These are phyloP conservation scores for Jacaranda mimosifolia DNA, from an alignment of 257 asterid species.

Conservation along the genomic window DNA sequence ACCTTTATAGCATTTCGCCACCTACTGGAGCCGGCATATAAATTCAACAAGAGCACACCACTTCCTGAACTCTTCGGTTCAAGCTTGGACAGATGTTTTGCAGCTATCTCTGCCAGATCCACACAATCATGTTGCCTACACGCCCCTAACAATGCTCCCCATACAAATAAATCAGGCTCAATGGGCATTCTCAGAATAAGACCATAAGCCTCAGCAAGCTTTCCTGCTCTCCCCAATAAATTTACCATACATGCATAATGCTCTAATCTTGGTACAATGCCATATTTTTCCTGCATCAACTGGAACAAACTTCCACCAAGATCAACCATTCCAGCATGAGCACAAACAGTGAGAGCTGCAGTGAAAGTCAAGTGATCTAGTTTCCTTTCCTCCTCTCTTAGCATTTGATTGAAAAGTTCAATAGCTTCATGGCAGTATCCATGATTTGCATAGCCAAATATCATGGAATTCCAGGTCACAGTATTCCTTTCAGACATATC, in stretches of 20 bases:
- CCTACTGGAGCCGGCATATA: constrained; percentile 55
- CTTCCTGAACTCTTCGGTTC: constrained; percentile 76
- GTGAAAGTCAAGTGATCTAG: constrained; percentile 75
- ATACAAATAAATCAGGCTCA: constrained; percentile 66
- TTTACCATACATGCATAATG: constrained; percentile 84
- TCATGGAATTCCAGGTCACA: constrained; percentile 82
- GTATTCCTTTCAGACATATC: constrained; percentile 52
- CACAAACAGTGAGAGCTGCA: constrained; percentile 74
- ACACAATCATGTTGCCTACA: constrained; percentile 62
- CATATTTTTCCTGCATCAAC: constrained; percentile 60
- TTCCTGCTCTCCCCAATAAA: constrained; percentile 74
- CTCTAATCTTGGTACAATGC: constrained; percentile 67
- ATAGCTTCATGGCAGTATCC: constrained; percentile 65
- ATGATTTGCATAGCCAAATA: constrained; percentile 77
- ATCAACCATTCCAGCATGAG: constrained; percentile 64
- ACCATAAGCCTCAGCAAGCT: constrained; percentile 60
- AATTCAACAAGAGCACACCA: constrained; percentile 50
- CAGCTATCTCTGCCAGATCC: constrained; percentile 71
- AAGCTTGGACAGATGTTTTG: constrained; percentile 54
- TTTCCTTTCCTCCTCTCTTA: constrained; percentile 47
- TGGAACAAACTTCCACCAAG: constrained; percentile 61
- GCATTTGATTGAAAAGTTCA: constrained; percentile 60
- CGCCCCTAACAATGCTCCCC: constrained; percentile 87
- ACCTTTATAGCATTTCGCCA: constrained; percentile 63
- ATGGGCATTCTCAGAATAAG: constrained; percentile 57